Evolutionary conservation across 495 filamentous ascomycete genomes (phyloP).

Genomic region (Penicillium pancosmium): DNA sequence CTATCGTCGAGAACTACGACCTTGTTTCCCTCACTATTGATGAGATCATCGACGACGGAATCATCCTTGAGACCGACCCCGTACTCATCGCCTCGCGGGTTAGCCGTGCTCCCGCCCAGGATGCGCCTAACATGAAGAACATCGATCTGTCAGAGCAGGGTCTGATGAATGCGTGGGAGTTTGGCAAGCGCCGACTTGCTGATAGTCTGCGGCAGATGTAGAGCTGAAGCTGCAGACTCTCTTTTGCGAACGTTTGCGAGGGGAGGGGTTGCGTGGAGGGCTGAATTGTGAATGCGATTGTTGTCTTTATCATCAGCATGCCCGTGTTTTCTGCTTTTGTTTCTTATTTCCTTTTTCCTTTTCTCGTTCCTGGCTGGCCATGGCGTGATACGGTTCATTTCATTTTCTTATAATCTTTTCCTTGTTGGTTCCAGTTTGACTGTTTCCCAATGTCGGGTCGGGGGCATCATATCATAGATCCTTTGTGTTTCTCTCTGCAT

Average conservation of each 20-base stretch:
- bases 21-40: slow-evolving; percentile 88
- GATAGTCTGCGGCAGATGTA: slow-evolving; percentile 84
- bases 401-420: slow-evolving; percentile 9
- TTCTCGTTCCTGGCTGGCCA: slow-evolving; percentile 45
- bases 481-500: slow-evolving; percentile 24
- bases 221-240: slow-evolving; percentile 10
- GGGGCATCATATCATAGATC: slow-evolving; percentile 29
- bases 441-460: slow-evolving; percentile 16
- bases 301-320: slow-evolving; percentile 29
- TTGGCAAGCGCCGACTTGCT: slow-evolving; percentile 88
- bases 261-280: not conserved
- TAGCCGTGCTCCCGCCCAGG: slow-evolving; percentile 87
- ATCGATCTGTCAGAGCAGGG: slow-evolving; percentile 97
- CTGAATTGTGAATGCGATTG: slow-evolving; percentile 8
- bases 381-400: slow-evolving; percentile 41
- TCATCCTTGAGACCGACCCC: slow-evolving; percentile 95
- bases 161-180: slow-evolving; percentile 90
- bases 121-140: slow-evolving; percentile 82
- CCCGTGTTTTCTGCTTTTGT: slow-evolving; percentile 21
- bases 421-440: slow-evolving; percentile 17
- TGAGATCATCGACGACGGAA: slow-evolving; percentile 94
- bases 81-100: slow-evolving; percentile 88
- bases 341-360: slow-evolving; percentile 4
- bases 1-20: slow-evolving; percentile 97
- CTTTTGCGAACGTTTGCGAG: not conserved